Conservation (phyloP, 306 rosid genomes). For the Echinosophora koreensis region DNA sequence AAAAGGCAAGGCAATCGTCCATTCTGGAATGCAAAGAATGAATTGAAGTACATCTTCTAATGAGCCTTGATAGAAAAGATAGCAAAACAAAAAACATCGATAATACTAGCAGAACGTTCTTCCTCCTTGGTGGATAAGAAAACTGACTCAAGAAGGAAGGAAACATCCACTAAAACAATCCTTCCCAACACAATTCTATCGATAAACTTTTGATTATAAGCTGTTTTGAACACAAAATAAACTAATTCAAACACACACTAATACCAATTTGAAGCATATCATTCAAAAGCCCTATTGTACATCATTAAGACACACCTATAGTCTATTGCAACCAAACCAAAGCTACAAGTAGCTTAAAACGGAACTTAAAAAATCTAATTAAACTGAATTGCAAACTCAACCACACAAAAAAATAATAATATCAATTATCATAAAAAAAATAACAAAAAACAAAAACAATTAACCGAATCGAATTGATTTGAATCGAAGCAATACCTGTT, state of each 20-base stretch:
- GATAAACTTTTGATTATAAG: too few species aligned
- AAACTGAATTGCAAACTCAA: conserved; percentile 32
- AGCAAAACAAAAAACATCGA: neutral
- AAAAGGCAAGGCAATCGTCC: too few species aligned
- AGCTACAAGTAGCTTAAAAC: conserved; percentile 27
- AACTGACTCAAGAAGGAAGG: conserved; percentile 1
- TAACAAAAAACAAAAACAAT: neutral
- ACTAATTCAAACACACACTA: neutral
- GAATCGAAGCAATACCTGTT: conserved; percentile 67
- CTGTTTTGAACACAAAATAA: neutral
- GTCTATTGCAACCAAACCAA: neutral
- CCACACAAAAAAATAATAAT: conserved; percentile 1
- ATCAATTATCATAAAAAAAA: neutral
- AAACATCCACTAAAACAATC: neutral
- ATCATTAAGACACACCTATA: neutral
- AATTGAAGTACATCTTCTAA: neutral
- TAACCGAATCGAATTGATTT: neutral
- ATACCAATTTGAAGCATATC: neutral
- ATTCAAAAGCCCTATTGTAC: neutral
- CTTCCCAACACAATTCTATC: too few species aligned
- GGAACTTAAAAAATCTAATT: conserved; percentile 11
- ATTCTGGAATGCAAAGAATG: neutral
- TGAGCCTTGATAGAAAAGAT: neutral
- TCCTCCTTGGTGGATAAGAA: neutral
- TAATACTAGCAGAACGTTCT: too few species aligned